Evolutionary conservation across 2,329 filamentous ascomycete genomes (phyloP).

Genomic region (Beauveria asiatica): DNA sequence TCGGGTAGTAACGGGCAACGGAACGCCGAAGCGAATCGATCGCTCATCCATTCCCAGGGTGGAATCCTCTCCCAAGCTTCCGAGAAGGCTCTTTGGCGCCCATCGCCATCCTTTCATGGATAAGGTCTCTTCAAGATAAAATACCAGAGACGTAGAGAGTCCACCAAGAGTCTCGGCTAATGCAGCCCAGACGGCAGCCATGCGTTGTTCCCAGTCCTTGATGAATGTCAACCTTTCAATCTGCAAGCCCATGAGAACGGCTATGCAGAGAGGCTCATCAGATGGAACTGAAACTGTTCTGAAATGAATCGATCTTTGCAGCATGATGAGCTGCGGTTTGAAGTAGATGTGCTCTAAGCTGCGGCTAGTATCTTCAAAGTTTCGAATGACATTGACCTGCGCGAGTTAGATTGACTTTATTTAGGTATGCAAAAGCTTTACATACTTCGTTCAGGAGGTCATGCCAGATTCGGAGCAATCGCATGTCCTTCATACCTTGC

Average conservation of each 20-base stretch:
- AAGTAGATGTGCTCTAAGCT: neutral
- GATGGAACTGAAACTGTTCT: slow-evolving; percentile 22
- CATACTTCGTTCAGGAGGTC: slow-evolving; percentile 16
- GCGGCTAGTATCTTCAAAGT: neutral
- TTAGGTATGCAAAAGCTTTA: neutral
- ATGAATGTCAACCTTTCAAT: slow-evolving; percentile 12
- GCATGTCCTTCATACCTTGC: slow-evolving; percentile 11
- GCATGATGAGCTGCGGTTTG: slow-evolving; percentile 9
- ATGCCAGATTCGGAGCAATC: slow-evolving; percentile 16
- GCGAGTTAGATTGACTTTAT: neutral
- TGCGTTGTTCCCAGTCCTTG: slow-evolving; percentile 14
- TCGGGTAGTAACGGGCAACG: neutral
- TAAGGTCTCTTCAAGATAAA: slow-evolving; percentile 18
- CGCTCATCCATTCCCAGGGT: slow-evolving; percentile 14
- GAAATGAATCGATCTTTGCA: slow-evolving; percentile 20
- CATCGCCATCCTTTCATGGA: slow-evolving; percentile 19
- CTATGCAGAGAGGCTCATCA: slow-evolving; percentile 24
- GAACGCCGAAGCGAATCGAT: slow-evolving; percentile 11
- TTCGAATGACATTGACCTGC: slow-evolving; percentile 16
- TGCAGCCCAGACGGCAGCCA: slow-evolving; percentile 19
- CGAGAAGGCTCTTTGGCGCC: slow-evolving; percentile 18
- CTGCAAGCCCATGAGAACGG: slow-evolving; percentile 20
- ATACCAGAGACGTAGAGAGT: slow-evolving; percentile 17
- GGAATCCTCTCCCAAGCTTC: slow-evolving; percentile 13
- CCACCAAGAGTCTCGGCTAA: slow-evolving; percentile 13